Conservation (phyloP, 2,329 filamentous ascomycete species). For the Hymenoscyphus fraxineus region DNA sequence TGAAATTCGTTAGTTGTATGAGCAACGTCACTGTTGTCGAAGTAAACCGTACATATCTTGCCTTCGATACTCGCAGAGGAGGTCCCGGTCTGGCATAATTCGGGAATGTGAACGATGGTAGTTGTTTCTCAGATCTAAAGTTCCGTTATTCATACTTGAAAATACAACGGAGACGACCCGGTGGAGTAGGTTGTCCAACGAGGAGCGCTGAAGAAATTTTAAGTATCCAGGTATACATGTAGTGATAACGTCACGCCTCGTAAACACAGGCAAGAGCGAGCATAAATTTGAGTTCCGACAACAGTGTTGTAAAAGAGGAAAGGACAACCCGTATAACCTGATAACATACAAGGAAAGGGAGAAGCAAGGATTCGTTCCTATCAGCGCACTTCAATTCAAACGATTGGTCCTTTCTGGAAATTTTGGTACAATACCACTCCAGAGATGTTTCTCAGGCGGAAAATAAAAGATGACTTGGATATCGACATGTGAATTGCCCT, state of each 20-base stretch:
- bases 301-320: neutral
- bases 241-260: neutral
- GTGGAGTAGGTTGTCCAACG: neutral
- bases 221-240: neutral
- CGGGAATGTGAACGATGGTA: neutral
- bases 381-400: too few species aligned
- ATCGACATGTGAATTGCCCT: too few species aligned
- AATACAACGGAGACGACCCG: neutral
- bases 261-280: neutral
- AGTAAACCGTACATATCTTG: neutral
- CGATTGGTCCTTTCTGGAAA: too few species aligned
- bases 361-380: neutral
- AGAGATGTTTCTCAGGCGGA: too few species aligned
- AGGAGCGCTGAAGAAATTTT: too few species aligned
- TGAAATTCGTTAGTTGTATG: constrained; percentile 39
- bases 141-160: neutral
- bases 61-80: neutral
- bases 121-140: neutral
- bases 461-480: too few species aligned
- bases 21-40: neutral
- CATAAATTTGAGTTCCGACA: neutral
- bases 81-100: neutral
- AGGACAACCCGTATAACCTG: neutral
- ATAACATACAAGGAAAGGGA: neutral
- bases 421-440: too few species aligned